Evolutionary conservation across 768 basidiomycete genomes (phyloP).

Genomic region (Amanita subjunquillea): DNA sequence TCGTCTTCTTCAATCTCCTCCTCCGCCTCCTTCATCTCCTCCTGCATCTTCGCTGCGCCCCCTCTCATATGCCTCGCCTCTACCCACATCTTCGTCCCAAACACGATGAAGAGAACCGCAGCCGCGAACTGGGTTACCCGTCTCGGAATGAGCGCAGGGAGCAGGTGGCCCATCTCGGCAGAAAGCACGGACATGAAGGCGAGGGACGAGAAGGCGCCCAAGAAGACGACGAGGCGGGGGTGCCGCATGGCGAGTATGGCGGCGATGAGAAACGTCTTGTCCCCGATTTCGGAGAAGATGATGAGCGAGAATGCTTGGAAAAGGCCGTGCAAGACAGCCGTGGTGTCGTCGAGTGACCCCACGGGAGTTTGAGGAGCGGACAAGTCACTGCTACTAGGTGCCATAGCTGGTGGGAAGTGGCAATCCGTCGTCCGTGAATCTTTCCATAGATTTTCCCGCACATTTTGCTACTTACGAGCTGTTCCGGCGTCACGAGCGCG

Average conservation of each 20-base stretch:
- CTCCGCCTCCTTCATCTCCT: conserved; percentile 94
- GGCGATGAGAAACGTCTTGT: conserved; percentile 90
- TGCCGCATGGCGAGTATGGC: conserved; percentile 88
- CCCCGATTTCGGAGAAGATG: conserved; percentile 87
- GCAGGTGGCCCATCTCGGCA: conserved; percentile 85
- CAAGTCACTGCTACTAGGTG: too few relatives aligned
- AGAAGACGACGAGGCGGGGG: conserved; percentile 76
- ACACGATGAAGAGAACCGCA: conserved; percentile 77
- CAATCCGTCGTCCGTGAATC: too few relatives aligned
- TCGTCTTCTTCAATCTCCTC: conserved; percentile 89
- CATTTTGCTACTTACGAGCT: too few relatives aligned
- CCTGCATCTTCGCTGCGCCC: conserved; percentile 74
- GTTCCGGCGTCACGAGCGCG: too few relatives aligned
- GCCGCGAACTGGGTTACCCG: conserved; percentile 65
- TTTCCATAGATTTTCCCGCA: too few relatives aligned
- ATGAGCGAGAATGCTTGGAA: conserved; percentile 83
- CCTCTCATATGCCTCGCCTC: conserved; percentile 76
- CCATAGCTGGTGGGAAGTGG: too few relatives aligned
- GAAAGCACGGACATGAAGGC: conserved; percentile 91
- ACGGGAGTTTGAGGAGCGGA: too few relatives aligned
- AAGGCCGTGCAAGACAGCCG: background rate
- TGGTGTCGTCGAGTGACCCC: background rate
- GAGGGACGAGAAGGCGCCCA: conserved; percentile 81
- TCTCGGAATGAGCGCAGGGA: conserved; percentile 71
- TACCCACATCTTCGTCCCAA: conserved; percentile 82